phyloP scores from a whole-genome alignment of 2,329 filamentous ascomycete genomes.

The Trichoderma brevicompactum region DNA sequence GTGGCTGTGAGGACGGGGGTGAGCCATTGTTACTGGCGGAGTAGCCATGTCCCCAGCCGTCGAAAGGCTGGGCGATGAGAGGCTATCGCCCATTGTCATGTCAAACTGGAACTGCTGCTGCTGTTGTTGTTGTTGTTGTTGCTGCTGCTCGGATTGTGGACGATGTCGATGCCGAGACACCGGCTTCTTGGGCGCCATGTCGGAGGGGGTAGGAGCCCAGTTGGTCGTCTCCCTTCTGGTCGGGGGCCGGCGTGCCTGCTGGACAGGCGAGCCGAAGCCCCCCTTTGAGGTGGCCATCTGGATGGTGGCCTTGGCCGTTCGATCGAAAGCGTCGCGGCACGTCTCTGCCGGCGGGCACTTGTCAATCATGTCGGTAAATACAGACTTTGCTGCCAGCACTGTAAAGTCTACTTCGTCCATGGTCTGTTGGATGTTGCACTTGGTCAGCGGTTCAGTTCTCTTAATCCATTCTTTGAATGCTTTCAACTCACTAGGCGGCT shows the following conservation, averaged over 20 bases:
- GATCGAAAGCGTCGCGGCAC: conserved; percentile 90
- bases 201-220: conserved; percentile 39
- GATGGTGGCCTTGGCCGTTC: conserved; percentile 93
- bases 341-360: conserved; percentile 95
- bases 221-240: conserved; percentile 37
- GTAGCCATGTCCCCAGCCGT: conserved; percentile 46
- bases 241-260: conserved; percentile 36
- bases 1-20: conserved; percentile 34
- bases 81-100: conserved; percentile 45
- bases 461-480: not conserved
- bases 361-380: conserved; percentile 87
- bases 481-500: conserved; percentile 71
- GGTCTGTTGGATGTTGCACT: conserved; percentile 51
- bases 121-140: conserved; percentile 31
- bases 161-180: conserved; percentile 35
- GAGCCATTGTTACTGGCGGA: conserved; percentile 45
- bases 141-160: conserved; percentile 28
- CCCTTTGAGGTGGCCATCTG: conserved; percentile 91
- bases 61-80: conserved; percentile 49
- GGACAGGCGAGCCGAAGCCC: conserved; percentile 65
- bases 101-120: conserved; percentile 43
- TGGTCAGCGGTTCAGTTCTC: not conserved
- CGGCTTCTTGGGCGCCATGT: conserved; percentile 34
- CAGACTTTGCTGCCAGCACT: conserved; percentile 88
- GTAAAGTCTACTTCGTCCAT: conserved; percentile 99